Conservation (phyloP, 345 rosid genomes). For the Salix viminalis region DNA sequence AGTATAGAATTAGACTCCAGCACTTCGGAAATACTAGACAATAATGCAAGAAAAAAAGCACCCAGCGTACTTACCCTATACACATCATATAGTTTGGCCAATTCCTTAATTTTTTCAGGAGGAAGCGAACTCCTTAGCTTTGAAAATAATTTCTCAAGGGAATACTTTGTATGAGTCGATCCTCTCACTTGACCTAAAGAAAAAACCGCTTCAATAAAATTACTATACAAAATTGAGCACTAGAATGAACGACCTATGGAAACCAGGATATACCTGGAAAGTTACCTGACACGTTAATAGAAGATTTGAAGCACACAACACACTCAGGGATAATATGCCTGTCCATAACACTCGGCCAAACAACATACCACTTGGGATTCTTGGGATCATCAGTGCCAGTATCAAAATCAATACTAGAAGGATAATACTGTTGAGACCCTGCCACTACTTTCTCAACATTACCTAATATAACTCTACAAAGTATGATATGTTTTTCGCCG, state of each 20-base stretch:
- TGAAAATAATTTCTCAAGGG: conserved; percentile 27
- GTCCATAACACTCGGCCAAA: conserved; percentile 43
- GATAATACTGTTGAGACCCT: conserved; percentile 39
- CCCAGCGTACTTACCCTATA: conserved; percentile 26
- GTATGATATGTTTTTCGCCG: conserved; percentile 41
- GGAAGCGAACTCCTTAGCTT: conserved; percentile 37
- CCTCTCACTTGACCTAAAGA: conserved; percentile 22
- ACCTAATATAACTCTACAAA: conserved; percentile 47
- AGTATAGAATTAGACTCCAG: neutral
- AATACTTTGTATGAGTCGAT: conserved; percentile 7
- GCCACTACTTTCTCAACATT: conserved; percentile 36
- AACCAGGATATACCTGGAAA: conserved; percentile 20
- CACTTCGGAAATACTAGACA: neutral
- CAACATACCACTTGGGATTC: conserved; percentile 35
- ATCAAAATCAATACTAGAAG: conserved; percentile 33
- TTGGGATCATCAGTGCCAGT: conserved; percentile 41
- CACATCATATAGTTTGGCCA: conserved; percentile 19
- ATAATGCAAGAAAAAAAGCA: neutral
- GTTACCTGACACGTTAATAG: neutral
- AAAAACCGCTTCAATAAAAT: neutral
- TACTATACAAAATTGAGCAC: conserved; percentile 1
- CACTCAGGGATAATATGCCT: conserved; percentile 43
- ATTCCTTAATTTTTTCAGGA: conserved; percentile 33
- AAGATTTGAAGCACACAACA: conserved; percentile 43
- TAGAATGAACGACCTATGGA: neutral